These are phyloP conservation scores for Gastrodia elata DNA, from an alignment of 106 monocot species.

Conservation along the genomic window DNA sequence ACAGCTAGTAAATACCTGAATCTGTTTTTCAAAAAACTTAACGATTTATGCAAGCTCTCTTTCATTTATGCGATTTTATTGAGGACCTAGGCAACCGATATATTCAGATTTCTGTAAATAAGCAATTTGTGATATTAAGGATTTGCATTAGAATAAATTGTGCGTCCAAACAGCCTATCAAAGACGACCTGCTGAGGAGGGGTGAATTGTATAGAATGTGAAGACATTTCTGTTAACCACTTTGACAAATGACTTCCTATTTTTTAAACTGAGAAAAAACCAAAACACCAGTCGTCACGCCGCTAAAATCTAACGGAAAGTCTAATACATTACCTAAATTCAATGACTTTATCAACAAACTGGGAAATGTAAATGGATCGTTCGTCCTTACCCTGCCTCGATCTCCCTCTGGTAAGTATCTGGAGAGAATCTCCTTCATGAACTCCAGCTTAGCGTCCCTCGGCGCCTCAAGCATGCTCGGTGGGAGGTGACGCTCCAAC, in stretches of 20 bases:
- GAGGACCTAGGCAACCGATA: too few relatives aligned
- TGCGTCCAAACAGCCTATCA: too few relatives aligned
- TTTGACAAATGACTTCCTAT: neutral
- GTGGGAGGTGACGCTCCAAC: slow-evolving; percentile 88
- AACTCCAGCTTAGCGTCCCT: slow-evolving; percentile 63
- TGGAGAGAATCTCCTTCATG: slow-evolving; percentile 74
- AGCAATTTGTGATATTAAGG: too few relatives aligned
- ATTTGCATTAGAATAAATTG: too few relatives aligned
- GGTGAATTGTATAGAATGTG: neutral
- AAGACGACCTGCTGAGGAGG: neutral
- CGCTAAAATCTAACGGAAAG: neutral
- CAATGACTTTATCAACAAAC: neutral
- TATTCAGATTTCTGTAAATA: too few relatives aligned
- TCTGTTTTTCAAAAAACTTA: too few relatives aligned
- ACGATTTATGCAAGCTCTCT: too few relatives aligned
- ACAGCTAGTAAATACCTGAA: too few relatives aligned
- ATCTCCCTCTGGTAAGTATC: slow-evolving; percentile 78
- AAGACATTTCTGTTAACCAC: neutral
- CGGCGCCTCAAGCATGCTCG: slow-evolving; percentile 60
- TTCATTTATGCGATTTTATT: too few relatives aligned
- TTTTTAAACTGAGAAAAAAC: neutral
- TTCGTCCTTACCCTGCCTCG: slow-evolving; percentile 47
- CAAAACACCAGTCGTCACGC: neutral
- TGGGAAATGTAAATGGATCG: neutral
- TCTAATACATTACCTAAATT: neutral